Conservation (phyloP, 768 basidiomycete genomes). For the Jaapia argillacea region DNA sequence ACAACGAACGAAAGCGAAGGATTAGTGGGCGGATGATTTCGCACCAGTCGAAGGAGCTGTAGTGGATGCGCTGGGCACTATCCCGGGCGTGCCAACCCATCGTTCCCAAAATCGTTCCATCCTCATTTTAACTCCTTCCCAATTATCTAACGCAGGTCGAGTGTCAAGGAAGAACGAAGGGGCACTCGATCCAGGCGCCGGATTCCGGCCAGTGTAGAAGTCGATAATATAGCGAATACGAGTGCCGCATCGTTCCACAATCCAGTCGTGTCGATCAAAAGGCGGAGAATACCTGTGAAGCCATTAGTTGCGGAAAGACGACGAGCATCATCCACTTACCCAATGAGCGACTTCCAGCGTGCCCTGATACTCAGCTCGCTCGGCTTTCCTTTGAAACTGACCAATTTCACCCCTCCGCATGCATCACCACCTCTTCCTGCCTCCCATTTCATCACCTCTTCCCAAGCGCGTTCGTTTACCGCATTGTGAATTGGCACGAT, state of each 20-base stretch:
- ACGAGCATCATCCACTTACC: no score
- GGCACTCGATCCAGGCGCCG: constrained; percentile 34
- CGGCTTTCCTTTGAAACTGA: constrained; percentile 88
- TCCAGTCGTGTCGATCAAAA: constrained; percentile 98
- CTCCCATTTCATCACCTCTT: constrained; percentile 47
- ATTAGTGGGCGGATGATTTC: no score
- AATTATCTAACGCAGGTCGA: constrained; percentile 86
- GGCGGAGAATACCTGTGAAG: constrained; percentile 75
- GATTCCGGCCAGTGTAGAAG: constrained; percentile 81
- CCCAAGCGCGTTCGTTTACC: constrained; percentile 74
- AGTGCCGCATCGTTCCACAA: constrained; percentile 87
- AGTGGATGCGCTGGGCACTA: neutral
- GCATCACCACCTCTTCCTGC: constrained; percentile 64
- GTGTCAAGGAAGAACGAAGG: constrained; percentile 92
- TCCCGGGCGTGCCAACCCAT: constrained; percentile 13
- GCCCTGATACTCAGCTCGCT: constrained; percentile 74
- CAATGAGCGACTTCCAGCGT: constrained; percentile 70
- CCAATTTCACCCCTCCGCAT: constrained; percentile 75
- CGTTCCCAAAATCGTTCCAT: constrained; percentile 42
- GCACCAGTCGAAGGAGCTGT: neutral
- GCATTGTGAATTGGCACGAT: constrained; percentile 99
- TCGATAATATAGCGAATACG: constrained; percentile 93
- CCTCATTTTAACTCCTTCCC: constrained; percentile 90
- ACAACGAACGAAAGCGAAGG: no score
- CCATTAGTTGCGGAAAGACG: no score